Evolutionary conservation across 2,329 filamentous ascomycete species (phyloP).

Genomic region (Zymoseptoria pseudotritici): DNA sequence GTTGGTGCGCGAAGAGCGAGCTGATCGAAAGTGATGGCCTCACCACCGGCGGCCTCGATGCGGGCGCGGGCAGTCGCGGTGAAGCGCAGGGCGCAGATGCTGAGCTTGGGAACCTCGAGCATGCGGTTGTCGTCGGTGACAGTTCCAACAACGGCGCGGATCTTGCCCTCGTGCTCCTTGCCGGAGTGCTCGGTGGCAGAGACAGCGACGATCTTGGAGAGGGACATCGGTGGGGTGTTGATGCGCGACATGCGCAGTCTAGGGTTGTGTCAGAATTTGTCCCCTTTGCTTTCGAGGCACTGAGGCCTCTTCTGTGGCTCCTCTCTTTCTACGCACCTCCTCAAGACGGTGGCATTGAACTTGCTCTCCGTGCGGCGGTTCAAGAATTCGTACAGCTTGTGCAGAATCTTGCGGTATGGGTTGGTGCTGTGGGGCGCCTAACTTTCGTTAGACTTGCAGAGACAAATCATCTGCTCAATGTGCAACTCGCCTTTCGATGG

Average conservation of each 20-base stretch:
- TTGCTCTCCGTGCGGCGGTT: conserved; percentile 74
- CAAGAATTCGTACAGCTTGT: conserved; percentile 29
- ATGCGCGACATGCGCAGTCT: conserved; percentile 98
- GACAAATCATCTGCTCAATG: conserved; percentile 15
- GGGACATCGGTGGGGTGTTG: conserved; percentile 76
- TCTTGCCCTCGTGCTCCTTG: conserved; percentile 64
- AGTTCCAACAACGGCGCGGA: conserved; percentile 86
- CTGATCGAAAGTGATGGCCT: conserved; percentile 93
- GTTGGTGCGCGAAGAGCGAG: conserved; percentile 91
- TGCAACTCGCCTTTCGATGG: conserved; percentile 23
- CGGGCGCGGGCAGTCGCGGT: conserved; percentile 91
- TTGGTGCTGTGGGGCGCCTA: conserved; percentile 72
- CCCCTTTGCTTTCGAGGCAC: not conserved
- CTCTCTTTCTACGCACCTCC: conserved; percentile 32
- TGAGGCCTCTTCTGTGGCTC: not conserved
- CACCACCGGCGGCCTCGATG: conserved; percentile 87
- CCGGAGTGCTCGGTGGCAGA: conserved; percentile 46
- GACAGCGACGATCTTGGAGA: conserved; percentile 74
- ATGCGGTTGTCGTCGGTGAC: conserved; percentile 98
- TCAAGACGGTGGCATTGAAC: conserved; percentile 99
- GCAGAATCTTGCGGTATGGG: conserved; percentile 47
- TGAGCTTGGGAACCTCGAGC: conserved; percentile 82
- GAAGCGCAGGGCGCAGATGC: conserved; percentile 90
- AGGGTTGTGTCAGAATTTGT: conserved; percentile 16
- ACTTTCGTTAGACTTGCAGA: conserved; percentile 20